These are phyloP conservation scores for Neurospora tetrasperma DNA, from an alignment of 495 filamentous ascomycete genomes.

Conservation along the genomic window DNA sequence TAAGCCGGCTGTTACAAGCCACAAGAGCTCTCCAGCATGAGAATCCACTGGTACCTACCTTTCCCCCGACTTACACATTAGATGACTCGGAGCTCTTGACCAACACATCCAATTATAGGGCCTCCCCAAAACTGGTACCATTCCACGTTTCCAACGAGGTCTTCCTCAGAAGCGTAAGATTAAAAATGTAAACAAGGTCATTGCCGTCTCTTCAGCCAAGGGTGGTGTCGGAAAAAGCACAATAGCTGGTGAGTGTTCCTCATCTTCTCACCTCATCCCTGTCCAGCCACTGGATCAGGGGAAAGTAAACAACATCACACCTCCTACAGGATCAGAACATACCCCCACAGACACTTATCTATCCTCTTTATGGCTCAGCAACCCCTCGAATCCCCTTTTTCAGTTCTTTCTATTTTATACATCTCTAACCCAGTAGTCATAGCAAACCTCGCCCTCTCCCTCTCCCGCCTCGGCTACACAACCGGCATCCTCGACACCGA, in stretches of 20 bases:
- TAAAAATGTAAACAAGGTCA: conserved; percentile 69
- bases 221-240: conserved; percentile 96
- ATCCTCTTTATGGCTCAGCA: too few relatives aligned
- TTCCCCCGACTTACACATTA: not conserved
- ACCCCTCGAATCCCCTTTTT: too few relatives aligned
- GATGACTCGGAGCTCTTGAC: not conserved
- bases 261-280: not conserved
- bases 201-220: conserved; percentile 92
- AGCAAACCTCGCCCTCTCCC: conserved; percentile 82
- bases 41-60: conserved; percentile 66
- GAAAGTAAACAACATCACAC: not conserved
- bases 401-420: too few relatives aligned
- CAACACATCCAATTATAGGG: conserved; percentile 42
- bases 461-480: conserved; percentile 68
- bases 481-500: conserved; percentile 89
- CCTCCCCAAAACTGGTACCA: conserved; percentile 65
- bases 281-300: not conserved
- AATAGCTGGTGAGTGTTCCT: conserved; percentile 52
- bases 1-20: conserved; percentile 53
- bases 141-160: conserved; percentile 75
- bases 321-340: too few relatives aligned
- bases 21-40: conserved; percentile 64
- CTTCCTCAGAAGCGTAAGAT: conserved; percentile 74
- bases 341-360: too few relatives aligned
- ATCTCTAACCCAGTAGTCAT: not conserved